These are phyloP conservation scores for Allium fistulosum DNA, from an alignment of 106 monocot species.

Conservation along the genomic window DNA sequence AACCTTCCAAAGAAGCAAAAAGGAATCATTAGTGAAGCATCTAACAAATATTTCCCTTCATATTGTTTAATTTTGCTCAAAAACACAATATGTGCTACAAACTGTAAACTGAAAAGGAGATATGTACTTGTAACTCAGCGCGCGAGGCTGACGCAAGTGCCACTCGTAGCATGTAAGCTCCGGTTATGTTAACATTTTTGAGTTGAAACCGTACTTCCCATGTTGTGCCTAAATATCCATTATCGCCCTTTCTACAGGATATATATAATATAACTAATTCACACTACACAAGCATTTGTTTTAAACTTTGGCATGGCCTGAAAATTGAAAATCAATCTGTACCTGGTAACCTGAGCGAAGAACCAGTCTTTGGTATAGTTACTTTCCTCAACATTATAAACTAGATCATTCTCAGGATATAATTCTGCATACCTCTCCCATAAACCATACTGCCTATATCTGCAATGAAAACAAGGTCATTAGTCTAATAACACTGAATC, in stretches of 20 bases:
- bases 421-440: conserved; percentile 80
- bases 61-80: no score
- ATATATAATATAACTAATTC: no score
- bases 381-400: conserved; percentile 45
- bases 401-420: conserved; percentile 57
- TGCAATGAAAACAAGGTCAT: conserved; percentile 11
- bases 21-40: no score
- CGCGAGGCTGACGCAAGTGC: conserved; percentile 36
- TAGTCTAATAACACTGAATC: no score
- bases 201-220: conserved; percentile 50
- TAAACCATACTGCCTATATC: conserved; percentile 75
- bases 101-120: background rate
- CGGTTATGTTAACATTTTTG: conserved; percentile 5
- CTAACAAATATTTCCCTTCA: no score
- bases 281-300: background rate
- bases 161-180: conserved; percentile 33
- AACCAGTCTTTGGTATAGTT: conserved; percentile 85
- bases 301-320: no score
- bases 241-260: conserved; percentile 2
- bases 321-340: background rate
- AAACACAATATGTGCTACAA: no score
- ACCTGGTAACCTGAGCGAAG: conserved; percentile 84
- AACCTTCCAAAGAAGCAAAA: conserved; percentile 12
- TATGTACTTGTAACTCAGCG: conserved; percentile 32
- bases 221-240: conserved; percentile 22